Evolutionary conservation across 2,329 filamentous ascomycete species (phyloP), one percentile per base, ranked within the genome.

Genomic region (Alternaria conjuncta): DNA sequence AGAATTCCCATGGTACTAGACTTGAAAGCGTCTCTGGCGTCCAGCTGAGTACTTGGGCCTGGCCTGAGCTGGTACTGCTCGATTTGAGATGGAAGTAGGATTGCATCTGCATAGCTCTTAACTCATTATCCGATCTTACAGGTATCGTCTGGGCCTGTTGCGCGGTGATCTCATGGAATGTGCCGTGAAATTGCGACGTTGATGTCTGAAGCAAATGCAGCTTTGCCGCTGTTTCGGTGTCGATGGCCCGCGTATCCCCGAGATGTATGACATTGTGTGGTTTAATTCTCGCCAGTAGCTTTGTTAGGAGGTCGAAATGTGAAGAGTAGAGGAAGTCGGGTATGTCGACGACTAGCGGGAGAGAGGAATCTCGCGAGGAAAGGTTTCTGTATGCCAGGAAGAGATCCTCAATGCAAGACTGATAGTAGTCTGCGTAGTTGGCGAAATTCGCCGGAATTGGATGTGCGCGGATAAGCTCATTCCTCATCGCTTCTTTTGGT

Each of bases 101-200:
- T 85, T 93, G 89, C n/a, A 86, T 88, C 69, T 94, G 91, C 90
- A 95, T 93, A 6, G 86, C 85, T 55, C 91, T 83, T 3, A 92
- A 79, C 64, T 94, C 89, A 0, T 87, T 84, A 0, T 90, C 86
- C 10, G 89, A 91, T 41, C 89, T 83, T 4, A 86, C 81, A 1
- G 83, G 61, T 11, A 54, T 28, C 3, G 54, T 54, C 11, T 57
- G 50, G 4, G 64, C 66, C 20, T 89, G 86, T 1, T 73, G 71
- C 1, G 90, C 89, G 6, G 89, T 86, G 5, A 93, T 80, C 6
- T 80, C 81, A 56, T 83, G 83, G 47, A 91, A 83, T 0, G 72
- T 70, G 6, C 79, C 80, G 26, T 76, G 70, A 11, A 70, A 71
- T 15, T 73, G 69, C 8, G 62, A 58, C 2, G 82, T 83, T 21